A percentile compares a stretch with the other conserved stretches of the same genome.
These are phyloP conservation scores for Coemansia sp. DNA, from an alignment of 192 early-diverging fungal species.

Conservation along the genomic window DNA sequence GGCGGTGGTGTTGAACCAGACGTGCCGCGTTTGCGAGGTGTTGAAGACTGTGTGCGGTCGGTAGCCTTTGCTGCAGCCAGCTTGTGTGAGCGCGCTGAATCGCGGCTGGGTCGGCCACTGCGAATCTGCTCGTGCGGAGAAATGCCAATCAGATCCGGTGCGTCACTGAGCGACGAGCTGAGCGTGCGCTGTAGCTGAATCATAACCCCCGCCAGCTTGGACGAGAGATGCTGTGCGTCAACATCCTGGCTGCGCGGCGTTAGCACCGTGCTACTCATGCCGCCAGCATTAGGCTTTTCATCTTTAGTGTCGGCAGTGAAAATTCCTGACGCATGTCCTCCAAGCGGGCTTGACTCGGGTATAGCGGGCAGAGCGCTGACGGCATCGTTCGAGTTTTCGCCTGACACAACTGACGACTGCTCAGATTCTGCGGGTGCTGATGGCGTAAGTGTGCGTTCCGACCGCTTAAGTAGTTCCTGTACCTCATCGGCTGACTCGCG, in stretches of 20 bases:
- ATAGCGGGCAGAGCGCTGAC: not conserved
- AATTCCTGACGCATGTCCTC: not conserved
- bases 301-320: not conserved
- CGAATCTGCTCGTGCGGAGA: conserved; percentile 13
- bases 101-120: conserved; percentile 35
- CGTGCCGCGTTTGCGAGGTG: conserved; percentile 12
- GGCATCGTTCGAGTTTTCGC: not conserved
- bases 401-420: not conserved
- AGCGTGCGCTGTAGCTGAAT: conserved; percentile 27
- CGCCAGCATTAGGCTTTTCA: not conserved
- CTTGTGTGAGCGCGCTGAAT: conserved; percentile 29
- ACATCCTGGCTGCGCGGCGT: conserved; percentile 9
- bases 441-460: conserved; percentile 48
- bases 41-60: not conserved
- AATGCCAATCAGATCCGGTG: conserved; percentile 52
- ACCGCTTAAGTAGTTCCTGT: conserved; percentile 51
- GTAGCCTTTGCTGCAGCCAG: not conserved
- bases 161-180: conserved; percentile 45
- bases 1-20: not conserved
- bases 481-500: conserved; percentile 60
- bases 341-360: not conserved
- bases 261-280: not conserved
- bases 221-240: conserved; percentile 21
- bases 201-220: conserved; percentile 37
- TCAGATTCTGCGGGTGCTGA: not conserved